Evolutionary conservation across 2,329 filamentous ascomycete species (phyloP), one percentile per base, ranked within the genome.

Genomic region (Fusarium tanahbumbuense): DNA sequence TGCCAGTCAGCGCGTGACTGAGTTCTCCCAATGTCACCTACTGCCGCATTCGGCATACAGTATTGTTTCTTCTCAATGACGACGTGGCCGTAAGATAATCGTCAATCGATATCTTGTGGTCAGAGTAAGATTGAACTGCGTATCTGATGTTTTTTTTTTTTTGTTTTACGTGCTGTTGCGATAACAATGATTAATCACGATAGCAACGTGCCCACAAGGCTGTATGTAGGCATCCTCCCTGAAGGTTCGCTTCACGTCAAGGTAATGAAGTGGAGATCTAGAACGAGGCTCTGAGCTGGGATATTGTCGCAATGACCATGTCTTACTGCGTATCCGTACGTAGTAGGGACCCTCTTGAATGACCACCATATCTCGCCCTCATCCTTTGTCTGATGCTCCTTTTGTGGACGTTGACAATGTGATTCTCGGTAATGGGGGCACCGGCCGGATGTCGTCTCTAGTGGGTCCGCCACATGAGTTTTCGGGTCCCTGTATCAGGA

Each of bases 381-480:
- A 20, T 23, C n/a, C 50, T 45, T 44, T 44, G 42, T 68, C 52
- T 55, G 32, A 50, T 37, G 56, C 27, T 70, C 42, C 50, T 52
- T 68, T 71, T 52, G 67, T 64, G 56, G 59, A 53, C 59, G 37
- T 62, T 34, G 54, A 64, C 64, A 49, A 63, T 59, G 53, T 63
- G 60, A 57, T 69, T 69, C 56, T 64, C 61, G 67, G 70, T 73
- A 75, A 69, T 75, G 73, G 69, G 61, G 64, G 67, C 66, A 71
- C 71, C 75, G 77, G 71, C 72, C 76, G 76, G 76, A 76, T 78
- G 76, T 78, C 75, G 77, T 78, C 71, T 62, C 67, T 68, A 72
- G 77, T 78, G 76, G 77, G 71, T 76, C 75, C 75, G 66, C 70
- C 66, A 74, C 68, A 71, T 68, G 67, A 73, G 66, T 60, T 65